These are phyloP conservation scores for Anethum foeniculum DNA, from an alignment of 140 eudicot genomes.

Conservation along the genomic window DNA sequence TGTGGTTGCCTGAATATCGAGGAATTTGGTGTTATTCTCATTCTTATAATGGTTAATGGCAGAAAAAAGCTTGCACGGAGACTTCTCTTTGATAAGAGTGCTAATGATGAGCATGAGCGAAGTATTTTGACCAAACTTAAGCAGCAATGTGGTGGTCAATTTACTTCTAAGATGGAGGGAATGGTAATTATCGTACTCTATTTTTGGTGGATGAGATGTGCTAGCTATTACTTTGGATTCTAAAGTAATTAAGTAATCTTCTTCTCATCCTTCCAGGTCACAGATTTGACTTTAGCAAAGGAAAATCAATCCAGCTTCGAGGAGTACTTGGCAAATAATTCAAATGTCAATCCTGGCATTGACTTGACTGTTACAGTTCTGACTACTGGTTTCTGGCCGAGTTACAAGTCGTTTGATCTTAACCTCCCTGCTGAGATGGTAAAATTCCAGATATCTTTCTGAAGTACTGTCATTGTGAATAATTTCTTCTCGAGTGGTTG, in stretches of 20 bases:
- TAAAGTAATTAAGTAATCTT: neutral
- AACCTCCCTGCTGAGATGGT: slow-evolving; percentile 98
- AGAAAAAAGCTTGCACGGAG: slow-evolving; percentile 97
- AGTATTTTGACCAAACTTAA: slow-evolving; percentile 85
- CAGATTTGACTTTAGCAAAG: slow-evolving; percentile 88
- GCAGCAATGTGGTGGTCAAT: slow-evolving; percentile 98
- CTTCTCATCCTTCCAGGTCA: slow-evolving; percentile 41
- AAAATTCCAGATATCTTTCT: slow-evolving; percentile 5
- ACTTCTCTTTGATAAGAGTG: slow-evolving; percentile 91
- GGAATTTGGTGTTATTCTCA: neutral
- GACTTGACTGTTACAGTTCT: slow-evolving; percentile 94
- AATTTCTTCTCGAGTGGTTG: neutral
- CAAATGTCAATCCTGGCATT: slow-evolving; percentile 69
- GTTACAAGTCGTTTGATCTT: slow-evolving; percentile 93
- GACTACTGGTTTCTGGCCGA: slow-evolving; percentile 98
- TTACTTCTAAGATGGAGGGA: slow-evolving; percentile 98
- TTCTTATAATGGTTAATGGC: slow-evolving; percentile 9
- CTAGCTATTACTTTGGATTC: neutral
- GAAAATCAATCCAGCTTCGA: slow-evolving; percentile 85
- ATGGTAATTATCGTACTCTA: slow-evolving; percentile 43
- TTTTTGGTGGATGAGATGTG: neutral
- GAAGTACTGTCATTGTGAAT: too few species aligned
- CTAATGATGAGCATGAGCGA: slow-evolving; percentile 97
- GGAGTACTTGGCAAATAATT: slow-evolving; percentile 62
- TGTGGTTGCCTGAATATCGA: neutral